A percentile compares a stretch with the other conserved stretches of the same genome.
Evolutionary conservation across 1,284 basidiomycete genomes (phyloP).

Genomic region (Lignosus rhinocerotis): DNA sequence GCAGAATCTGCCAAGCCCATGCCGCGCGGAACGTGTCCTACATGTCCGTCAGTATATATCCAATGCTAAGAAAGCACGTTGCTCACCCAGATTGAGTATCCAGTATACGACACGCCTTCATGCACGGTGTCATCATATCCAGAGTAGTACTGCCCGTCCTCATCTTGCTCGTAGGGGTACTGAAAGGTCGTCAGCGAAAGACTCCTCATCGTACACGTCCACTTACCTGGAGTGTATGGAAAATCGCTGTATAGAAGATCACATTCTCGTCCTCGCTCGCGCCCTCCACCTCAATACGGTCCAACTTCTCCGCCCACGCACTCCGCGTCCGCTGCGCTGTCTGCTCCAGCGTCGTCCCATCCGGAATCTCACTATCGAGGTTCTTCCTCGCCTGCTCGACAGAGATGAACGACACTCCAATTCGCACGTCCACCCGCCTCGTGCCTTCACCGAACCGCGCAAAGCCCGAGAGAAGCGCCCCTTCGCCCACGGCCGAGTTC

Average conservation of each 20-base stretch:
- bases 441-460: slow-evolving; percentile 47
- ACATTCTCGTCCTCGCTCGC: slow-evolving; percentile 53
- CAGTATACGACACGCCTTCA: slow-evolving; percentile 69
- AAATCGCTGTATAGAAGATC: slow-evolving; percentile 69
- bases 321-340: slow-evolving; percentile 60
- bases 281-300: slow-evolving; percentile 59
- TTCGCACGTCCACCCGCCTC: slow-evolving; percentile 54
- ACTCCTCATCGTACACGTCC: neutral
- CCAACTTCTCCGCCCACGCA: slow-evolving; percentile 74
- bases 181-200: slow-evolving; percentile 29
- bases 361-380: slow-evolving; percentile 62
- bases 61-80: neutral
- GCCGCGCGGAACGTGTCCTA: slow-evolving; percentile 80
- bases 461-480: slow-evolving; percentile 57
- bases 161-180: slow-evolving; percentile 81
- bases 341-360: slow-evolving; percentile 58
- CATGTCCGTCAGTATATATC: neutral
- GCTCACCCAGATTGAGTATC: slow-evolving; percentile 81
- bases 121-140: slow-evolving; percentile 71
- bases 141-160: slow-evolving; percentile 74
- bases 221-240: slow-evolving; percentile 65
- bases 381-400: slow-evolving; percentile 71
- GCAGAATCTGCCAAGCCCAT: slow-evolving; percentile 78
- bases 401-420: slow-evolving; percentile 81
- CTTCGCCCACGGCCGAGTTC: slow-evolving; percentile 33